Percentiles rank a stretch among this genome's conserved stretches.
Conservation (phyloP, 2,329 filamentous ascomycete genomes). For the Exophiala oligosperma region DNA sequence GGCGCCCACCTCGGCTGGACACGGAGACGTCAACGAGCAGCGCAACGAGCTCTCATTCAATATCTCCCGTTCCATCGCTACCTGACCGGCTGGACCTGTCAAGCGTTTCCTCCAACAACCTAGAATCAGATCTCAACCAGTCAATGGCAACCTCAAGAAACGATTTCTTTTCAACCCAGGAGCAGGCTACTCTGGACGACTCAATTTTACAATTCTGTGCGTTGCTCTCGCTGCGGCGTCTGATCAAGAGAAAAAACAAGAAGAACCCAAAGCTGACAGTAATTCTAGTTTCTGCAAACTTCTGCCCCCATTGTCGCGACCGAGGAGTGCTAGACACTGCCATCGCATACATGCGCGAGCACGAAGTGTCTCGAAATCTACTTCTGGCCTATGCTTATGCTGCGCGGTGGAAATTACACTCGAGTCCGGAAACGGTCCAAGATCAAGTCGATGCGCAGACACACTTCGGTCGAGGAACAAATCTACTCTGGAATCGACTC, state of each 20-base stretch:
- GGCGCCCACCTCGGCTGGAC: conserved; percentile 10
- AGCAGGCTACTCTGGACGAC: conserved; percentile 2
- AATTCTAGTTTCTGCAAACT: conserved; percentile 7
- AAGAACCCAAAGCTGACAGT: not conserved
- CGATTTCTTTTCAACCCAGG: conserved; percentile 1
- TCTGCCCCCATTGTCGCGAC: conserved; percentile 14
- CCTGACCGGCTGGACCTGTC: conserved; percentile 5
- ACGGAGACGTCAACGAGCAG: conserved; percentile 21
- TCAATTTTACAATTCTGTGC: conserved; percentile 19
- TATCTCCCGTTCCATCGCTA: conserved; percentile 14
- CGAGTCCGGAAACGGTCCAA: conserved; percentile 13
- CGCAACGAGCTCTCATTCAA: conserved; percentile 17
- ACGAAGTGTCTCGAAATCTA: conserved; percentile 21
- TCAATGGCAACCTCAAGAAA: not conserved
- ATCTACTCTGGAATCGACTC: conserved; percentile 26
- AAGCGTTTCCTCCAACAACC: not conserved
- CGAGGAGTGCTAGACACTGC: conserved; percentile 8
- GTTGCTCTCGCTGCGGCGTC: not conserved
- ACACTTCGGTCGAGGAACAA: conserved; percentile 24
- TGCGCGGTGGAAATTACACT: conserved; percentile 7
- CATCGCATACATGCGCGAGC: conserved; percentile 18
- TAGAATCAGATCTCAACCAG: conserved; percentile 8
- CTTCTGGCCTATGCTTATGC: conserved; percentile 23
- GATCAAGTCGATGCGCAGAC: conserved; percentile 23
- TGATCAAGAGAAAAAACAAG: not conserved